These are phyloP conservation scores for Camellia sinensis DNA, from an alignment of 148 eudicot genomes.

Conservation along the genomic window DNA sequence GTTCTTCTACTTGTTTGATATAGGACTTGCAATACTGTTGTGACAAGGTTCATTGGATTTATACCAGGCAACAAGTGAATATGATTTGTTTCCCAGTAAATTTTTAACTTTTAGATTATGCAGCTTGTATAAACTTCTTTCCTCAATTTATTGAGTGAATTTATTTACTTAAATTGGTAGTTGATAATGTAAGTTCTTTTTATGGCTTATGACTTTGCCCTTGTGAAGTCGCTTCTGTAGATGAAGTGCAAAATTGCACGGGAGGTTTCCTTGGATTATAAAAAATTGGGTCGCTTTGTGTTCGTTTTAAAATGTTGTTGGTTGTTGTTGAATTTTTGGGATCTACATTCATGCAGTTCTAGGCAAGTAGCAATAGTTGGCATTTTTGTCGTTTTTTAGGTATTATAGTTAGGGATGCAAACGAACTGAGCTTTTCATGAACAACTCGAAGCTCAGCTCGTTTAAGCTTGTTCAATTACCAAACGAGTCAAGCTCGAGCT, in stretches of 20 bases:
- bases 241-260: background rate
- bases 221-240: background rate
- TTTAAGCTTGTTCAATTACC: too few species aligned
- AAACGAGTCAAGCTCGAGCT: too few species aligned
- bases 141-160: background rate
- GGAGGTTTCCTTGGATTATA: background rate
- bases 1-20: constrained; percentile 32
- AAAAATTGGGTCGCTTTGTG: background rate
- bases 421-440: too few species aligned
- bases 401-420: too few species aligned
- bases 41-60: constrained; percentile 34
- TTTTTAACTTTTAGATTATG: background rate
- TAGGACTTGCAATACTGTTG: constrained; percentile 41
- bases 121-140: constrained; percentile 12
- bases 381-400: background rate
- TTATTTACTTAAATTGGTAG: background rate
- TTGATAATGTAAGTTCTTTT: background rate
- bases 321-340: background rate
- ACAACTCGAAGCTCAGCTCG: too few species aligned
- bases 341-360: background rate
- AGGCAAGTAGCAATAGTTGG: background rate
- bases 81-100: background rate
- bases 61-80: constrained; percentile 16
- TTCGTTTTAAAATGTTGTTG: background rate
- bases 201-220: background rate